Evolutionary conservation across 139 green algal genomes (phyloP).

Genomic region (Dunaliella primolecta): DNA sequence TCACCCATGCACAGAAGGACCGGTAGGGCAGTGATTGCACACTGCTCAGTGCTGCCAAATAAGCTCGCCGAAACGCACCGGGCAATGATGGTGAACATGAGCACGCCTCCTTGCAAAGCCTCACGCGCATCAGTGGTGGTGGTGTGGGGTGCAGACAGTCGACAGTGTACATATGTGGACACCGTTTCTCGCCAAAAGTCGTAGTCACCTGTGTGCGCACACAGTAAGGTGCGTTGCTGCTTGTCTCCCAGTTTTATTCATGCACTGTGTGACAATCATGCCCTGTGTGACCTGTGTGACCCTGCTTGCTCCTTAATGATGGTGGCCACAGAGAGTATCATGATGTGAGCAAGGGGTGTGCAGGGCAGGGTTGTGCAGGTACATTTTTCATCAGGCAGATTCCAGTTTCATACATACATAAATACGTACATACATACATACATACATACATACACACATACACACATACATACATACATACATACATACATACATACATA

Average conservation of each 20-base stretch:
- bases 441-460: neutral
- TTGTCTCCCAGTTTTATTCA: neutral
- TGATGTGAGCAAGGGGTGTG: too few relatives aligned
- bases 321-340: too few relatives aligned
- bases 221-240: neutral
- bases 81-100: constrained; percentile 38
- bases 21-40: too few relatives aligned
- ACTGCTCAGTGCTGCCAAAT: too few relatives aligned
- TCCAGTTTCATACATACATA: neutral
- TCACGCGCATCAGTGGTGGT: constrained; percentile 33
- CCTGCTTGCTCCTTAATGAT: too few relatives aligned
- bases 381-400: too few relatives aligned
- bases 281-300: too few relatives aligned
- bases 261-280: too few relatives aligned
- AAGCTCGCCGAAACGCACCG: too few relatives aligned
- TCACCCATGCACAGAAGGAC: too few relatives aligned
- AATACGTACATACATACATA: neutral
- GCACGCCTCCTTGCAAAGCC: constrained; percentile 42
- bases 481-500: neutral
- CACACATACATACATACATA: neutral
- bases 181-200: constrained; percentile 40
- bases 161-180: constrained; percentile 33
- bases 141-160: constrained; percentile 25
- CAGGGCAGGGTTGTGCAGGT: too few relatives aligned
- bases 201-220: constrained; percentile 26